Conservation (phyloP, 176 grass and related monocot genomes). For the Hsuehochloa calcarea region DNA sequence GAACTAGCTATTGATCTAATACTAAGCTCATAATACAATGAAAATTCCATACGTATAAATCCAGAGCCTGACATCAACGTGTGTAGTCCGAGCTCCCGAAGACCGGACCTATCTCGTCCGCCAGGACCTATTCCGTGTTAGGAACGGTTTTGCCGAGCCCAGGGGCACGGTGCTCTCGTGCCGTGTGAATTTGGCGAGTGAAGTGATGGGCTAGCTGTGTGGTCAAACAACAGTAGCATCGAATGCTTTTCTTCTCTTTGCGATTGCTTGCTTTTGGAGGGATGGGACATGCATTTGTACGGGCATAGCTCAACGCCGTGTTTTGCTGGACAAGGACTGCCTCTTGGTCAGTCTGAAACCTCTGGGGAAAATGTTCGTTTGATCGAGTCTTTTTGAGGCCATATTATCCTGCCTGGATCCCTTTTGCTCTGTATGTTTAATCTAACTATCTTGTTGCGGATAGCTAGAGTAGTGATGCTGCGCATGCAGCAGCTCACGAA, state of each 20-base stretch:
- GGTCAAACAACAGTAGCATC: constrained; percentile 38
- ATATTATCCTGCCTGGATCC: constrained; percentile 28
- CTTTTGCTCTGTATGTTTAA: constrained; percentile 47
- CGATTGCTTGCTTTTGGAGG: constrained; percentile 16
- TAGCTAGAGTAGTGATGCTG: background rate
- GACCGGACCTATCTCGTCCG: too few relatives aligned
- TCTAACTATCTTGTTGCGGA: constrained; percentile 18
- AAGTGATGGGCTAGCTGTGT: constrained; percentile 23
- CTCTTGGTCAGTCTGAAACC: background rate
- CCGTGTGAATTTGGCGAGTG: too few relatives aligned
- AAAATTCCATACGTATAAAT: too few relatives aligned
- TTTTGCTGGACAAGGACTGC: constrained; percentile 44
- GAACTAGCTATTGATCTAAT: too few relatives aligned
- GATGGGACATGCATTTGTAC: constrained; percentile 24
- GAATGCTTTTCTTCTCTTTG: constrained; percentile 16
- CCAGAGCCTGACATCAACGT: too few relatives aligned
- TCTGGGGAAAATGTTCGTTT: constrained; percentile 8
- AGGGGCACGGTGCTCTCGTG: too few relatives aligned
- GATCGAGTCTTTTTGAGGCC: constrained; percentile 30
- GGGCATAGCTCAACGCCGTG: constrained; percentile 37
- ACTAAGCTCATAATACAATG: too few relatives aligned
- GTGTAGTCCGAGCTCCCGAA: too few relatives aligned
- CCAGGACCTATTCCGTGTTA: too few relatives aligned
- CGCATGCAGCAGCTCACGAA: constrained; percentile 8
- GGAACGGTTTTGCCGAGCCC: too few relatives aligned